Base-by-base conservation (phyloP, 805 yeast genomes). In the Metschnikowia matae region DNA sequence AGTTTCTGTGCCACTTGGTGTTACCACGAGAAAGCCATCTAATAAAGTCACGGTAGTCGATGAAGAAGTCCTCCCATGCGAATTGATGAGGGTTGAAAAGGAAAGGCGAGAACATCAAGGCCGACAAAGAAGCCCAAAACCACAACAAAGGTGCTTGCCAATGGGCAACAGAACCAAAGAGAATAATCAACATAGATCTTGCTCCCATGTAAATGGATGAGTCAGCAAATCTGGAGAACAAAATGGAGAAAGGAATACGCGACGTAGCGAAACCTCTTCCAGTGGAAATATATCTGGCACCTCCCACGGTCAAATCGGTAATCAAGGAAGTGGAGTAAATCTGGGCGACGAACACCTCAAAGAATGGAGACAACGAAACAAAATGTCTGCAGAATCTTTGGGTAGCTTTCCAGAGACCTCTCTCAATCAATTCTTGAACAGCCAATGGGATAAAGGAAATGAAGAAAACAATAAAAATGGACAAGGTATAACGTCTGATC, bases 1-100 rank as follows among this genome's bases (percentile, higher is more conserved):
- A 86, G 73, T 85, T 85, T 77, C 89, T 83, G 74, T 87, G 92
- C 85, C 89, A 87, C 67, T 85, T 84, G 61, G 87, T 83, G 74
- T 87, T 87, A 80, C 95, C 95, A 78, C 94, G 84, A n/a, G 89
- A 69, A 49, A 82, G 63, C 83, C 83, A 79, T 35, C 58, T 61
- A 48, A 85, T 65, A 54, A 74, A 82, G 48, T 73, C 75, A 49
- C 75, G 72, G 64, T 86, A 86, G 65, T 87, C 92, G 48, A 84
- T 66, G 59, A 87, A 85, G 62, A 83, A 87, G 54, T 85, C 91
- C 7, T 69, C 69, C 69, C 84, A 81, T 3, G 82, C 77, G 56
- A 84, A 86, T 59, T 87, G 92, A 63, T 85, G 87, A 1, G 94
- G 92, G 62, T 87, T 87, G 69, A 82, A 87, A 39, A 86, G 65